Evolutionary conservation across 148 eudicot genomes (phyloP).

Genomic region (Cornus controversa): DNA sequence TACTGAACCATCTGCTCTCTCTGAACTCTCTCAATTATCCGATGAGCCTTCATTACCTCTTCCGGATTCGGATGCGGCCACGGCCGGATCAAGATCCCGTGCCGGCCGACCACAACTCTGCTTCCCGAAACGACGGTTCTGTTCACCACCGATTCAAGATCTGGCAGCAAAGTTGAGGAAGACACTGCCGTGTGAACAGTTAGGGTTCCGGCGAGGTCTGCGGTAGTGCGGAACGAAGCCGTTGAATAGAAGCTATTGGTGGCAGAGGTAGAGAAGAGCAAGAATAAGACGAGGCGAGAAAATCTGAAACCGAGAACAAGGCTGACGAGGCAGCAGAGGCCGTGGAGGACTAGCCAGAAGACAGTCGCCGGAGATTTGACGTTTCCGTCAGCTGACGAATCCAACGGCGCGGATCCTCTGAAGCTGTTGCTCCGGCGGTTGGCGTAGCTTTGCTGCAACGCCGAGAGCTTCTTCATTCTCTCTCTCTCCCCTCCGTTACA

Average conservation of each 20-base stretch:
- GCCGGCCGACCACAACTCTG: constrained; percentile 85
- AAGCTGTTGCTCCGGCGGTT: constrained; percentile 70
- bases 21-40: constrained; percentile 80
- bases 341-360: constrained; percentile 68
- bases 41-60: constrained; percentile 84
- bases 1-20: constrained; percentile 81
- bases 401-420: constrained; percentile 32
- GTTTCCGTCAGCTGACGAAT: constrained; percentile 27
- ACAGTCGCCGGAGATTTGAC: constrained; percentile 58
- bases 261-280: constrained; percentile 44
- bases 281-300: constrained; percentile 71
- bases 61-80: constrained; percentile 96
- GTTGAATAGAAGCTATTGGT: constrained; percentile 24
- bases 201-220: constrained; percentile 12
- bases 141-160: constrained; percentile 19
- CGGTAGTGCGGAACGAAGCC: constrained; percentile 20
- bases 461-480: constrained; percentile 49
- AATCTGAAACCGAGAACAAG: constrained; percentile 85
- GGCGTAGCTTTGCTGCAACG: constrained; percentile 51
- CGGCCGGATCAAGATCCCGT: constrained; percentile 84
- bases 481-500: not conserved
- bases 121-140: constrained; percentile 33
- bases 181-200: constrained; percentile 16
- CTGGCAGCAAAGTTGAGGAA: not conserved
- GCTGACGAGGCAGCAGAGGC: constrained; percentile 72